These are phyloP conservation scores for Pochonia chlamydosporia DNA, from an alignment of 2,329 filamentous ascomycete genomes.

Conservation along the genomic window DNA sequence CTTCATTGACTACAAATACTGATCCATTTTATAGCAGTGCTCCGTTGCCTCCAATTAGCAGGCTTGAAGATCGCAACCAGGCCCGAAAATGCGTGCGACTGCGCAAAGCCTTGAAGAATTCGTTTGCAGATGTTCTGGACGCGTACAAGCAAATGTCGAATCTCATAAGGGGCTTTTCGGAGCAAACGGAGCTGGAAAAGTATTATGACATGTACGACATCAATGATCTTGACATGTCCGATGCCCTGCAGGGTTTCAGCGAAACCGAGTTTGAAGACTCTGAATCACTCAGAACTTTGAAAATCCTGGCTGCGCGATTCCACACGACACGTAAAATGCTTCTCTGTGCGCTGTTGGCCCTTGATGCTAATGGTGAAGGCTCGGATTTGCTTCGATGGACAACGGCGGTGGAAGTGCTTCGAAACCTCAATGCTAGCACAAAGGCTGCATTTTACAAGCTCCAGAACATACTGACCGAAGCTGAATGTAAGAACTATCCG, in stretches of 20 bases:
- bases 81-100: constrained; percentile 73
- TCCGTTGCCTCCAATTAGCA: constrained; percentile 85
- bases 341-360: constrained; percentile 79
- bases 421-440: constrained; percentile 56
- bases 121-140: constrained; percentile 64
- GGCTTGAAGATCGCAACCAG: constrained; percentile 79
- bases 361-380: constrained; percentile 75
- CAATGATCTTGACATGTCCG: constrained; percentile 64
- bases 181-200: constrained; percentile 78
- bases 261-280: constrained; percentile 68
- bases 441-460: constrained; percentile 59
- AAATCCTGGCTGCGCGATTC: constrained; percentile 74
- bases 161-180: constrained; percentile 65
- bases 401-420: constrained; percentile 69
- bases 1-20: neutral
- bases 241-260: constrained; percentile 60
- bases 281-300: constrained; percentile 73
- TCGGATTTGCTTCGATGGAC: constrained; percentile 75
- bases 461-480: constrained; percentile 65
- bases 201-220: constrained; percentile 89
- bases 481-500: constrained; percentile 58
- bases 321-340: constrained; percentile 78
- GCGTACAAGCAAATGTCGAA: constrained; percentile 66
- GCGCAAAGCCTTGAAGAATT: constrained; percentile 66
- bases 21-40: constrained; percentile 56